Base-by-base conservation (phyloP, 176 grass and related monocot species). In the Musa itinerans region DNA sequence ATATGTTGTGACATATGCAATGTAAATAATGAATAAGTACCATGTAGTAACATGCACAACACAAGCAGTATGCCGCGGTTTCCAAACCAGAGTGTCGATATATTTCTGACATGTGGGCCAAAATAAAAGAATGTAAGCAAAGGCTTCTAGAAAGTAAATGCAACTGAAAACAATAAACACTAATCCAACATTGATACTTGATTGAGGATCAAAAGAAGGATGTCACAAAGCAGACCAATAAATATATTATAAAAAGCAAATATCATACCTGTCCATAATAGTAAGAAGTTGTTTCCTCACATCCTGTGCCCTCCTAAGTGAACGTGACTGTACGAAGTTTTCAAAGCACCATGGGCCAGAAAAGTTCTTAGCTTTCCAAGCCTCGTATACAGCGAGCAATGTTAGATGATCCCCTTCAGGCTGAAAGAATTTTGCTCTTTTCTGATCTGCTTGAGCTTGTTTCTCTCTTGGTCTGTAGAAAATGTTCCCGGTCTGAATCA, bases 291-390 rank as follows among this genome's bases (percentile, higher is more conserved):
- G 93, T 69, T 97, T 97, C 74, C 90, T 83, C 50, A 93, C 93
- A 83, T 97, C 93, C 74, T 97, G 90, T 0, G 93, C 93, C 52
- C 88, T 89, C 78, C 90, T 88, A 34, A 97, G 78, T 3, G 90
- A 93, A 76, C 90, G 89, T 79, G 87, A 86, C 54, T 93, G 93
- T 24, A 97, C 90, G 77, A 97, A 97, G 68, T 97, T 97, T 79
- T 97, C 93, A 83, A 93, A 90, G 74, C 93, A 97, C 93, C 93
- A 97, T 19, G 93, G 93, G 19, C 93, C 93, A 43, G 93, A 97
- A 81, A 97, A 93, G 26, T 90, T 92, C 72, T 97, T 97, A 25
- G 90, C 90, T 75, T 90, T 97, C 93, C 93, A 97, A 49, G 93
- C 93, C 90, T 97, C 90, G 50, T 97, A 97, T 61, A 97, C 93